Conservation (phyloP, 1,284 basidiomycete genomes). For the Polyporus tsugae region DNA sequence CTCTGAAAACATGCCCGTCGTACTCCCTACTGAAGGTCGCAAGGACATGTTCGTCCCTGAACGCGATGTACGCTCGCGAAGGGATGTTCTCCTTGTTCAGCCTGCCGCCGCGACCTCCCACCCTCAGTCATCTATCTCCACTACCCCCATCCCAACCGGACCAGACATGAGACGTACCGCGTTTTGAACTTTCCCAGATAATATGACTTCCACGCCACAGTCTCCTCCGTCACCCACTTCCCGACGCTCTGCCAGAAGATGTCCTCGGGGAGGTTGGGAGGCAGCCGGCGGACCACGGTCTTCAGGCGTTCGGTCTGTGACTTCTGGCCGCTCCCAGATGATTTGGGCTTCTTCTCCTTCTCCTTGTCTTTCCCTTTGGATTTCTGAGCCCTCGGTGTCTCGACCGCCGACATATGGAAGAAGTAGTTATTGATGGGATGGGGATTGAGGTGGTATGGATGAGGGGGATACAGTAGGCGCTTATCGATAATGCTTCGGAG, state of each 20-base stretch:
- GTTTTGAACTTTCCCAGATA: constrained; percentile 77
- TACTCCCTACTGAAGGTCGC: constrained; percentile 85
- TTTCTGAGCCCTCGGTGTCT: constrained; percentile 17
- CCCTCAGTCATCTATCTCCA: neutral
- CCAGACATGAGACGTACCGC: constrained; percentile 56
- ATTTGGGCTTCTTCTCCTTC: constrained; percentile 37
- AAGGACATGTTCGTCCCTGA: constrained; percentile 78
- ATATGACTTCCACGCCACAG: constrained; percentile 72
- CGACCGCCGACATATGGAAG: constrained; percentile 25
- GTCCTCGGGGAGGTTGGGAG: constrained; percentile 91
- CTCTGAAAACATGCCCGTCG: constrained; percentile 92
- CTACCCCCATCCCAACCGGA: neutral
- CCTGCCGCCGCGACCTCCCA: constrained; percentile 44
- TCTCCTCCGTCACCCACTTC: constrained; percentile 84
- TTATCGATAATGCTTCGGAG: neutral
- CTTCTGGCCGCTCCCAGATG: constrained; percentile 29
- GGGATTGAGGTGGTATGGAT: neutral
- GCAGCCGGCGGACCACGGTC: constrained; percentile 88
- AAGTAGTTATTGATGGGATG: no score
- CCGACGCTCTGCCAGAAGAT: constrained; percentile 94
- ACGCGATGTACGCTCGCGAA: constrained; percentile 93
- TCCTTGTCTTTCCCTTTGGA: constrained; percentile 30
- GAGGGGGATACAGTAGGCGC: neutral
- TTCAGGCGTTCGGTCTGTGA: constrained; percentile 73
- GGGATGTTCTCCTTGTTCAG: constrained; percentile 83